Evolutionary conservation across 345 rosid species (phyloP), one percentile per base, ranked within the genome.

Genomic region (Ceriops decandra): DNA sequence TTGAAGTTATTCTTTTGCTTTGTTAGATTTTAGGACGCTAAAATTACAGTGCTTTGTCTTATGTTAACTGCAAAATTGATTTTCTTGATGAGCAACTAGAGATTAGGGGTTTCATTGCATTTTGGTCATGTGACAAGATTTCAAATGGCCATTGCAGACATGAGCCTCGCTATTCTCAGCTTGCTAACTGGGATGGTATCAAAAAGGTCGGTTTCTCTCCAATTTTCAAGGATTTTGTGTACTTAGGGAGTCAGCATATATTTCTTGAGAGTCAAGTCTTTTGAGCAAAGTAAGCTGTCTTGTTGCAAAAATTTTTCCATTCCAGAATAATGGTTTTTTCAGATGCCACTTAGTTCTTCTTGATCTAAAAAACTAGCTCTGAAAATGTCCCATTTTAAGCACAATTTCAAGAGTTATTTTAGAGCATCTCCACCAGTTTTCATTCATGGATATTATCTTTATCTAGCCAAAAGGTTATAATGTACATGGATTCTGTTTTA

Each of bases 171-270:
- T 90, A 85, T 79, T 63, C 96, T 72, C 86, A 90, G 66, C 96
- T 93, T 74, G 96, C 97, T 61, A 86, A 93, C 65, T 93, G 97
- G 97, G 97, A 93, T 76, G 97, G 97, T 82, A 93, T 93, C 30
- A 83, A 72, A 77, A 90, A 74, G 96, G 98, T 93, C 68, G 35
- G 82, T 63, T 61, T 68, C 66, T 63, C 66, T 60, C 66, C 19
- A 21, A 31, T 66, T 62, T 68, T 62, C 63, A 57, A 67, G 32
- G 60, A n/a, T 35, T 52, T 42, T 57, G 11, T 61, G 53, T 33
- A 20, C 62, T 30, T 56, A 30, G 46, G 52, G 59, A 61, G 61
- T 51, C 36, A 20, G 52, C 6, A 8, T 31, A 13, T 19, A 28
- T 28, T 22, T 6, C 1, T 49, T 31, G 28, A 10, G 10, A 19